phyloP scores from a whole-genome alignment of 1,284 basidiomycete genomes.

The Fomitopsis schrenkii region DNA sequence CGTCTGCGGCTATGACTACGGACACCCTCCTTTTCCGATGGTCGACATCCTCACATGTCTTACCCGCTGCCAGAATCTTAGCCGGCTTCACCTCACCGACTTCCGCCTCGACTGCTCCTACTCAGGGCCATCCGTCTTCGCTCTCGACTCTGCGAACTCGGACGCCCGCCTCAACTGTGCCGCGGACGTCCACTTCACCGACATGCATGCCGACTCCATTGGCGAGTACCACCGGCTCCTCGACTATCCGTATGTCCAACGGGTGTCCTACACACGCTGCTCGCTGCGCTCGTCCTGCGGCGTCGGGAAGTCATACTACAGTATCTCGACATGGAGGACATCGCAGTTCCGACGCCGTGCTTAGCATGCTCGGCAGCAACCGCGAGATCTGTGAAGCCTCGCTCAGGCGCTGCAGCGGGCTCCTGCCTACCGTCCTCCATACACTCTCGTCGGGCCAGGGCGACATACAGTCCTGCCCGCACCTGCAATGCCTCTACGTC shows the following conservation, averaged over 20 bases:
- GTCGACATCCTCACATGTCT: background rate
- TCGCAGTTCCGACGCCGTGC: too few species aligned
- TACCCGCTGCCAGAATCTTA: too few species aligned
- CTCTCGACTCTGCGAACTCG: background rate
- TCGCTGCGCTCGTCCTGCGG: background rate
- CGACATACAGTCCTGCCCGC: too few species aligned
- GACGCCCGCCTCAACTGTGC: background rate
- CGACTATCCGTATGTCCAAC: background rate
- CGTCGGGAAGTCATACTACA: background rate
- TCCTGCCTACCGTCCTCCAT: too few species aligned
- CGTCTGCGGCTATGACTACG: background rate
- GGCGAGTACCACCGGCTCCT: background rate
- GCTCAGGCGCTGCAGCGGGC: too few species aligned
- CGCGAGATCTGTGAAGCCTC: too few species aligned
- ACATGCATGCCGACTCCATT: background rate
- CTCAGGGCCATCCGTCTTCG: too few species aligned
- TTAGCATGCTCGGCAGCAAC: too few species aligned
- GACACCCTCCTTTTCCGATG: background rate
- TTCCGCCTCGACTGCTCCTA: background rate
- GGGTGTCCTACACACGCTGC: background rate
- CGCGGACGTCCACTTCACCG: background rate
- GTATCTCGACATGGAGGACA: background rate
- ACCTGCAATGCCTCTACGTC: too few species aligned
- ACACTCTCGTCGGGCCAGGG: too few species aligned
- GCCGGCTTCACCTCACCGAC: background rate